Evolutionary conservation across 1,284 basidiomycete genomes (phyloP).

Genomic region (Nidula niveotomentosa): DNA sequence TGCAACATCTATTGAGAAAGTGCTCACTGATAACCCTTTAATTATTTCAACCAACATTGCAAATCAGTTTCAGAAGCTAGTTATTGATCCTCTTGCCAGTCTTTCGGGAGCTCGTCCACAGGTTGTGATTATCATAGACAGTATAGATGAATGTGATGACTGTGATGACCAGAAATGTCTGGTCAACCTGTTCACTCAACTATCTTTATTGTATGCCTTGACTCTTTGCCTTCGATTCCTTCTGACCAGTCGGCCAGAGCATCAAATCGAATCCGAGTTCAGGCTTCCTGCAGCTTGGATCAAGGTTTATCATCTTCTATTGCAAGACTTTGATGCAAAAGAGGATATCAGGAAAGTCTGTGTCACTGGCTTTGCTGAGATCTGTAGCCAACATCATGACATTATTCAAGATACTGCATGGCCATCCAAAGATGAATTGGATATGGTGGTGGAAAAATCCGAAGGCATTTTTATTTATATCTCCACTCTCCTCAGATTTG

Average conservation of each 20-base stretch:
- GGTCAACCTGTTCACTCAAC: not conserved
- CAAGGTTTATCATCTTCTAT: not conserved
- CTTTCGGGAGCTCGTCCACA: not conserved
- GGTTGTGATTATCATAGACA: not conserved
- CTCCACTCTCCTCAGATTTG: not conserved
- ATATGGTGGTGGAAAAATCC: not conserved
- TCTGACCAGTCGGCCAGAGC: not conserved
- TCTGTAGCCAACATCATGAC: too few species aligned
- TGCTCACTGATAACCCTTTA: not conserved
- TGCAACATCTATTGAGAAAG: not conserved
- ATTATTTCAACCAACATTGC: not conserved
- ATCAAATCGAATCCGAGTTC: not conserved
- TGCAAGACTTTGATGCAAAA: not conserved
- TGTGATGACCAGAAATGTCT: not conserved
- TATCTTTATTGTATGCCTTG: not conserved
- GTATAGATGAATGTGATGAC: not conserved
- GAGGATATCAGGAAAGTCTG: not conserved
- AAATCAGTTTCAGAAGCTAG: not conserved
- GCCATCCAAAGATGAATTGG: not conserved
- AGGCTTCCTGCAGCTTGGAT: not conserved
- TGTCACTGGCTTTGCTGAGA: not conserved
- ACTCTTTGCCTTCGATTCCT: not conserved
- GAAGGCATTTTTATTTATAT: not conserved
- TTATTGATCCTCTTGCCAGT: not conserved
- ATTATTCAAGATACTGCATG: not conserved